Evolutionary conservation across 192 early-diverging fungal species (phyloP), one percentile per base, ranked within the genome.

Genomic region (Glomus cerebriforme): DNA sequence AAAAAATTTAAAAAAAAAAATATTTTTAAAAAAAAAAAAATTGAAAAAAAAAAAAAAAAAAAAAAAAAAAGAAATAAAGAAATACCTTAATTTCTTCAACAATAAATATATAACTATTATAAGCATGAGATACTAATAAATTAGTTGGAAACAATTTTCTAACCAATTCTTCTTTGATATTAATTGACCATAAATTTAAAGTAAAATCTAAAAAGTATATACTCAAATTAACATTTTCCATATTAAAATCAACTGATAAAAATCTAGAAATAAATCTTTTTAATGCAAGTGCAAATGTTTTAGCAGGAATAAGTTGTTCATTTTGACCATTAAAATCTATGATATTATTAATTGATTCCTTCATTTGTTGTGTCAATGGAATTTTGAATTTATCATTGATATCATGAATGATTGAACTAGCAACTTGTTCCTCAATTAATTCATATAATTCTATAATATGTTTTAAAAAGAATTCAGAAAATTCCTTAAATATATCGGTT

Each of bases 241-340:
- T 54, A 47, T 27, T 59, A 29, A 26, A 74, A 26, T 49, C 39
- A 68, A 26, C 37, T 15, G 22, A 27, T 26, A 79, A 58, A 43
- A n/a, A 47, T 58, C 77, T 73, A 29, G 32, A 47, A n/a, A 73
- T 73, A 79, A 79, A 76, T 58, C 68, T 34, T 37, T 79, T 79
- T 24, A 79, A 71, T 5, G 77, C 77, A 17, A 35, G 76, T 1
- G 73, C 73, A 26, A 79, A 79, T 43, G 68, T 26, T 58, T 32
- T 13, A n/a, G 77, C 77, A 6, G 77, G 43, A 35, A 79, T 79
- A 8, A 26, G 22, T n/a, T 6, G 9, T 22, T 49, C n/a, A 22
- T 7, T 0, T 37, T 34, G n/a, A 7, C 15, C 17, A 2, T 27
- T 4, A 27, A 12, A n/a, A 45, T 79, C 31, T 19, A 58, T n/a